Evolutionary conservation across 768 basidiomycete genomes (phyloP).

Genomic region (Neoboletus brunneissimus): DNA sequence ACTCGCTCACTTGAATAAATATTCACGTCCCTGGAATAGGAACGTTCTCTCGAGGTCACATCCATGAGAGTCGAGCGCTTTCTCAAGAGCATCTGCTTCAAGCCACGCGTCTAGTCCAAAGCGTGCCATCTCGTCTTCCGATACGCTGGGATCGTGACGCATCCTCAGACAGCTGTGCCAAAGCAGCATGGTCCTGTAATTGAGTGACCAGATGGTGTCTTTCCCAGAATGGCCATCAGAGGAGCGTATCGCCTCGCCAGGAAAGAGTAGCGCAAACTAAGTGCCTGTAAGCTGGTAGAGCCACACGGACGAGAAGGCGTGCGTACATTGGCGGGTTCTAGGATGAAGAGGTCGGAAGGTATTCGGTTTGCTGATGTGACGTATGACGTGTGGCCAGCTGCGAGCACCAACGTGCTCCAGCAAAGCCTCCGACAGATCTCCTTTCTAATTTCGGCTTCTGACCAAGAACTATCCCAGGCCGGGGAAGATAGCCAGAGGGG

Average conservation of each 20-base stretch:
- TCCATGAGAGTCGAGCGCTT: constrained; percentile 57
- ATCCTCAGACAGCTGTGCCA: constrained; percentile 73
- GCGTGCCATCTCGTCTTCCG: constrained; percentile 52
- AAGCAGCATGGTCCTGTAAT: constrained; percentile 63
- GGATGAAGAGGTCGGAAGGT: constrained; percentile 51
- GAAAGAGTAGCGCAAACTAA: constrained; percentile 72
- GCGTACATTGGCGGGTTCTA: constrained; percentile 65
- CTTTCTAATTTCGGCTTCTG: constrained; percentile 62
- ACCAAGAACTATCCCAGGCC: constrained; percentile 57
- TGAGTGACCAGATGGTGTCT: constrained; percentile 73
- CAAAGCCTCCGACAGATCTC: constrained; percentile 72
- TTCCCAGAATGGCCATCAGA: constrained; percentile 41
- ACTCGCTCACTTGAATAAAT: constrained; percentile 66
- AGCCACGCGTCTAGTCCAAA: constrained; percentile 70
- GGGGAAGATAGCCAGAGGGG: constrained; percentile 66
- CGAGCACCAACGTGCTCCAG: constrained; percentile 66
- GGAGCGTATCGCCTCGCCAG: constrained; percentile 57
- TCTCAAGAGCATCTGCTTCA: constrained; percentile 65
- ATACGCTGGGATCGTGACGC: constrained; percentile 40
- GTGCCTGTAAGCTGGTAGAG: constrained; percentile 2
- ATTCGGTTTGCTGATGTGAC: constrained; percentile 41
- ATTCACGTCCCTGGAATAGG: constrained; percentile 69
- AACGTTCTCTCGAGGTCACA: constrained; percentile 67
- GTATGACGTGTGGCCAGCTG: constrained; percentile 64
- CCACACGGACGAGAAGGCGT: background rate